Evolutionary conservation across 2,329 filamentous ascomycete species (phyloP), one percentile per base, ranked within the genome.

Genomic region (Rutstroemia sydowiana): DNA sequence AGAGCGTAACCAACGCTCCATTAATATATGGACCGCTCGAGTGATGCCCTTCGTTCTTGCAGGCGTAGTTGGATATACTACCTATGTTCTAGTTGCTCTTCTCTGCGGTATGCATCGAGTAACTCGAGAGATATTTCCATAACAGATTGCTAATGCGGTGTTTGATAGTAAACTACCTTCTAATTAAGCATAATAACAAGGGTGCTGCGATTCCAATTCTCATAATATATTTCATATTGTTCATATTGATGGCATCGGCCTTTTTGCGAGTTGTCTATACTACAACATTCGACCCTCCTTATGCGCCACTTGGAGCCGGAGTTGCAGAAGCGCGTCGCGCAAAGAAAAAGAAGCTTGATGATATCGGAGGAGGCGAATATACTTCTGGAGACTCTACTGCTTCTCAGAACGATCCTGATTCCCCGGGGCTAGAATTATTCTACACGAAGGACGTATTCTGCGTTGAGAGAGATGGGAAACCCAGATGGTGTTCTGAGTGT

Each of bases 401-500:
- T 23, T 42, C 48, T 23, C 53, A 57, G 45, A 49, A 59, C 43
- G 61, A 66, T 30, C 75, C 77, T n/a, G 79, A 87, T 57, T 80
- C 79, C 47, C 79, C 82, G 10, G 84, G 85, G 0, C 73, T 91
- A 46, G 85, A 91, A 60, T 69, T 74, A 3, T 95, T 95, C 65
- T 95, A 93, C 64, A 84, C 78, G 57, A 88, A 85, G 65, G 84
- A 95, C 59, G 79, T 88, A 1, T 97, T 95, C 66, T 77, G 89
- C 2, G 96, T 88, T 69, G 85, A 95, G 62, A 73, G 75, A 11
- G 87, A 93, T 61, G 93, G 93, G 0, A 75, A 84, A n/a, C 92
- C 92, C 0, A 79, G 82, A 30, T 97, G 88, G 82, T 98, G 92
- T 70, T 84, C 83, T 3, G 78, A 81, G 48, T 98, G 92, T 66